These are phyloP conservation scores for Mucor ambiguus DNA, from an alignment of 371 early-diverging fungal species.

Conservation along the genomic window DNA sequence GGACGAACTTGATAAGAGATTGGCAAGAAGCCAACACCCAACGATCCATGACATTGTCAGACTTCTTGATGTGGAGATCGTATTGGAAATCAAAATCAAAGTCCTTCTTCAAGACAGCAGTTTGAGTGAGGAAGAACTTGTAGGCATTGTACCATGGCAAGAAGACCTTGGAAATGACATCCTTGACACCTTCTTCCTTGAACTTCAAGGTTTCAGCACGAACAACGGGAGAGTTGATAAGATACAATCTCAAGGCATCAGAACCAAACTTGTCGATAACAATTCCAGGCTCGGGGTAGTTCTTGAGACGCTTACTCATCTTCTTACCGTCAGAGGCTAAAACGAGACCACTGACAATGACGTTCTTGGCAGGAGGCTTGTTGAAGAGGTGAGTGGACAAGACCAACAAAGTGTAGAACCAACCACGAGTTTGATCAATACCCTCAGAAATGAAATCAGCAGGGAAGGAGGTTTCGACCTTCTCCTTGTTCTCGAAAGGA, in stretches of 20 bases:
- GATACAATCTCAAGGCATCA: conserved; percentile 97
- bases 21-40: conserved; percentile 98
- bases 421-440: conserved; percentile 99
- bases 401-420: conserved; percentile 99
- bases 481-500: conserved; percentile 96
- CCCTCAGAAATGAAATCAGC: conserved; percentile 99
- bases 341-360: conserved; percentile 99
- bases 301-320: conserved; percentile 99
- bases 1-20: conserved; percentile 88
- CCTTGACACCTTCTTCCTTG: conserved; percentile 99
- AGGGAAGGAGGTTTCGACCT: conserved; percentile 92
- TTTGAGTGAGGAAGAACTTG: conserved; percentile 95
- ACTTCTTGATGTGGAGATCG: conserved; percentile 67
- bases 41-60: conserved; percentile 94
- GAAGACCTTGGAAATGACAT: conserved; percentile 94
- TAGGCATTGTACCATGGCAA: conserved; percentile 99
- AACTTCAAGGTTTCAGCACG: conserved; percentile 98
- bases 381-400: conserved; percentile 98
- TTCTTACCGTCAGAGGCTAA: conserved; percentile 99
- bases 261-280: conserved; percentile 97
- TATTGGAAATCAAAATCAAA: conserved; percentile 79
- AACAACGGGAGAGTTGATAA: conserved; percentile 99
- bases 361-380: conserved; percentile 99
- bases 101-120: conserved; percentile 89
- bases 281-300: conserved; percentile 97